Evolutionary conservation across 208 protist genomes (phyloP).

Genomic region (Acanthamoeba sp.): DNA sequence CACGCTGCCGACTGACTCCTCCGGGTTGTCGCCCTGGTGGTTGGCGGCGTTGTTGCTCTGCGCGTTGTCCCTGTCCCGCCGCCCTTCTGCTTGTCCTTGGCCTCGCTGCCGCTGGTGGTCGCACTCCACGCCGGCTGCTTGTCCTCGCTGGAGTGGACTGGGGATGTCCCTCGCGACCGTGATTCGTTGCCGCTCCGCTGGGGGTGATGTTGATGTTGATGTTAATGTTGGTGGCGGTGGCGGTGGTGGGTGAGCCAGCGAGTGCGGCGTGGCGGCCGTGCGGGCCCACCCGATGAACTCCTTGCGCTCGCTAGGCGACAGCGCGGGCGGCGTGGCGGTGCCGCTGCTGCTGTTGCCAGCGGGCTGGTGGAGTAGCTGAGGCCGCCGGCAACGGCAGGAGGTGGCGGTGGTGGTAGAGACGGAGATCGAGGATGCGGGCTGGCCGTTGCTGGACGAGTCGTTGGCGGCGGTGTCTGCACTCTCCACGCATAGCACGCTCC

Average conservation of each 20-base stretch:
- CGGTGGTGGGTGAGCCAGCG: not conserved
- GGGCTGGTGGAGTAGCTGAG: not conserved
- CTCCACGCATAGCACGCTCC: not conserved
- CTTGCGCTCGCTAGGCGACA: conserved; percentile 1
- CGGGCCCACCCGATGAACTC: not conserved
- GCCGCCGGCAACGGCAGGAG: not conserved
- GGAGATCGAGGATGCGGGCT: too few species aligned
- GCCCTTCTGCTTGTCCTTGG: conserved; percentile 12
- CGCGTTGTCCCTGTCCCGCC: too few species aligned
- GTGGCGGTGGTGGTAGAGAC: not conserved
- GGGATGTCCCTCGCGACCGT: too few species aligned
- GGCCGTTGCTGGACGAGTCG: not conserved
- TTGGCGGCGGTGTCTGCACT: not conserved
- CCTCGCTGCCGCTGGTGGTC: not conserved
- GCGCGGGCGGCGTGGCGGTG: not conserved
- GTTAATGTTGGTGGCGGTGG: not conserved
- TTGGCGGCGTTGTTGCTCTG: too few species aligned
- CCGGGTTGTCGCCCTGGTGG: too few species aligned
- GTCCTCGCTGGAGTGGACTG: too few species aligned
- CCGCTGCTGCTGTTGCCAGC: not conserved
- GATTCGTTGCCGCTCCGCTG: too few species aligned
- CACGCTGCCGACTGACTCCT: too few species aligned
- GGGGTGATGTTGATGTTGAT: too few species aligned
- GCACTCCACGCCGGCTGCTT: too few species aligned
- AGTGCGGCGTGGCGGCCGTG: not conserved